phyloP scores from a whole-genome alignment of 306 rosid genomes.

The Quercus variabilis region DNA sequence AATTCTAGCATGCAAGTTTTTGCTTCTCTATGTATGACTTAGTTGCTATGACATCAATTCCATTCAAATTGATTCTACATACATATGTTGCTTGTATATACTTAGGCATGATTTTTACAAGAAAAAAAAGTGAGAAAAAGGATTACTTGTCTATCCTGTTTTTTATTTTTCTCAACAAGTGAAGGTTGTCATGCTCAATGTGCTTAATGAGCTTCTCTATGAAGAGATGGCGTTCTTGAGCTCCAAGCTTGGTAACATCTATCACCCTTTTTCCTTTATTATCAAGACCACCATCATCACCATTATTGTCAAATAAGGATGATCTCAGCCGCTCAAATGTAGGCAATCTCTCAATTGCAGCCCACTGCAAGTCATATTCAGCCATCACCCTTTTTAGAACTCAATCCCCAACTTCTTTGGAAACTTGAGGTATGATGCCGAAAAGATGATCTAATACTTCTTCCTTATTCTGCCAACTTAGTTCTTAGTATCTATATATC shows the following conservation, averaged over 20 bases:
- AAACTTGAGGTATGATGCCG: conserved; percentile 26
- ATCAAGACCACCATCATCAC: not conserved
- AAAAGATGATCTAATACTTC: conserved; percentile 35
- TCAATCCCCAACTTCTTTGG: not conserved
- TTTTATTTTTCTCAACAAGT: conserved; percentile 30
- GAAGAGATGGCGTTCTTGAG: conserved; percentile 34
- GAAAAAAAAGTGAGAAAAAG: not conserved
- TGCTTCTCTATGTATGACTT: too few species aligned
- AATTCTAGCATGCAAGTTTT: too few species aligned
- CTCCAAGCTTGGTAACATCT: conserved; percentile 48
- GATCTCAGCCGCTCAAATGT: conserved; percentile 34
- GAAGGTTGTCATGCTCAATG: conserved; percentile 46
- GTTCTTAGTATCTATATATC: conserved; percentile 27
- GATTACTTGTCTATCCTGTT: conserved; percentile 40
- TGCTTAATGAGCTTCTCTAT: conserved; percentile 43
- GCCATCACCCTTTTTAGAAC: conserved; percentile 3
- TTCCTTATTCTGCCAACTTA: conserved; percentile 35
- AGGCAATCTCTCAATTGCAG: conserved; percentile 39
- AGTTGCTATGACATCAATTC: too few species aligned
- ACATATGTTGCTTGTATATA: too few species aligned
- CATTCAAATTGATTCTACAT: too few species aligned
- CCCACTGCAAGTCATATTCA: conserved; percentile 32
- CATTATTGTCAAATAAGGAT: conserved; percentile 29
- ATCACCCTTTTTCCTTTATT: conserved; percentile 25
- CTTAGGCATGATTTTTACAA: too few species aligned